These are phyloP conservation scores for Eucommia ulmoides DNA, from an alignment of 257 asterid genomes.

Conservation along the genomic window DNA sequence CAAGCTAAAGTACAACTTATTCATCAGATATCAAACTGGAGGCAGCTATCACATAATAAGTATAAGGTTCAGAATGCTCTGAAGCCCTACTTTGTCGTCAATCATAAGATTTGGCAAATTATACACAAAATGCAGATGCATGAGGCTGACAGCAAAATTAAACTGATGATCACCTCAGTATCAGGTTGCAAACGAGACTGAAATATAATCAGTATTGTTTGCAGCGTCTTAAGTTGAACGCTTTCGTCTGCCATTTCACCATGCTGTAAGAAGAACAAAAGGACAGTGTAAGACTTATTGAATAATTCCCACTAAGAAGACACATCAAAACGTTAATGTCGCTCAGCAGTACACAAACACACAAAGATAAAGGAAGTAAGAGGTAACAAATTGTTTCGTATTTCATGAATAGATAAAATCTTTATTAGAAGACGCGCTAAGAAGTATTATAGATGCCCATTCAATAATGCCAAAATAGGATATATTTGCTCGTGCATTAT, in stretches of 20 bases:
- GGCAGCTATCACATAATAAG: too few species aligned
- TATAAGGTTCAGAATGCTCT: too few species aligned
- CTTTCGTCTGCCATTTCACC: constrained; percentile 94
- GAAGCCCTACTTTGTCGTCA: too few species aligned
- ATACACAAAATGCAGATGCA: too few species aligned
- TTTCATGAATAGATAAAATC: too few species aligned
- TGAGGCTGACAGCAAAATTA: too few species aligned
- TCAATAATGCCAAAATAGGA: background rate
- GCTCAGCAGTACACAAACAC: too few species aligned
- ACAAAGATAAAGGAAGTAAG: too few species aligned
- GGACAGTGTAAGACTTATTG: constrained; percentile 5
- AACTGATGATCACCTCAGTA: constrained; percentile 53
- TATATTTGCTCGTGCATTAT: background rate
- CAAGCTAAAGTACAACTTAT: too few species aligned
- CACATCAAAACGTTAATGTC: background rate
- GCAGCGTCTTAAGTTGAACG: constrained; percentile 86
- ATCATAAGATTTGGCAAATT: too few species aligned
- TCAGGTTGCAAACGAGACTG: constrained; percentile 90
- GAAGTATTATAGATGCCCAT: background rate
- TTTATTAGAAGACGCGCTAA: background rate
- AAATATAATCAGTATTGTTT: constrained; percentile 79
- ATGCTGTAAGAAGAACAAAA: constrained; percentile 36
- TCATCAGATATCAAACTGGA: too few species aligned
- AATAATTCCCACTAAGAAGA: background rate
- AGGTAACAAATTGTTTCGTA: too few species aligned